phyloP scores from a whole-genome alignment of 2,329 filamentous ascomycete genomes.

The Beauveria rudraprayagi region DNA sequence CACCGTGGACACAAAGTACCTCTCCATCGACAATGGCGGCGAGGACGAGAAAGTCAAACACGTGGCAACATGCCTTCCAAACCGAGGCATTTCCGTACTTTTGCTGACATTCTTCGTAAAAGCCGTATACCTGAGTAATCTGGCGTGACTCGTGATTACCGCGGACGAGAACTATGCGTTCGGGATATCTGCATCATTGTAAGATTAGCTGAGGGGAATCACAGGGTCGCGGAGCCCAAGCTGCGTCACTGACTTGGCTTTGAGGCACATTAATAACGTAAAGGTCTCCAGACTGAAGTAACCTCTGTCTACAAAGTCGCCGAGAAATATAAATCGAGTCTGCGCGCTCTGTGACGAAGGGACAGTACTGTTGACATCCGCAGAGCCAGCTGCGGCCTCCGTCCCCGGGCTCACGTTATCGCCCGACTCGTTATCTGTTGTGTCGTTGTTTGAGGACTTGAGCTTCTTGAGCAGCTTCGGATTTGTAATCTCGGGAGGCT shows the following conservation, averaged over 20 bases:
- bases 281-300: constrained; percentile 98
- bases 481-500: constrained; percentile 83
- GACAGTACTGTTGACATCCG: constrained; percentile 23
- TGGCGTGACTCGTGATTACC: constrained; percentile 97
- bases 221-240: constrained; percentile 15
- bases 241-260: constrained; percentile 48
- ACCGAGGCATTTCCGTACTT: constrained; percentile 99
- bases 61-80: constrained; percentile 99
- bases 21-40: constrained; percentile 97
- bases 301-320: constrained; percentile 94
- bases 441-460: constrained; percentile 47
- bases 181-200: constrained; percentile 62
- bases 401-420: constrained; percentile 27
- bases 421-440: constrained; percentile 38
- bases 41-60: constrained; percentile 95
- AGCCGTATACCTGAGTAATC: constrained; percentile 97
- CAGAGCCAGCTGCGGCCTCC: constrained; percentile 14
- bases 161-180: constrained; percentile 89
- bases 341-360: constrained; percentile 40
- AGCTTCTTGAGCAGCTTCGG: constrained; percentile 83
- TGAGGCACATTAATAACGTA: constrained; percentile 91
- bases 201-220: not conserved
- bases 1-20: constrained; percentile 96
- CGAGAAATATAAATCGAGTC: constrained; percentile 54
- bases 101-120: constrained; percentile 96